Conservation (phyloP, 2,329 filamentous ascomycete genomes). For the Epichloe baconii region DNA sequence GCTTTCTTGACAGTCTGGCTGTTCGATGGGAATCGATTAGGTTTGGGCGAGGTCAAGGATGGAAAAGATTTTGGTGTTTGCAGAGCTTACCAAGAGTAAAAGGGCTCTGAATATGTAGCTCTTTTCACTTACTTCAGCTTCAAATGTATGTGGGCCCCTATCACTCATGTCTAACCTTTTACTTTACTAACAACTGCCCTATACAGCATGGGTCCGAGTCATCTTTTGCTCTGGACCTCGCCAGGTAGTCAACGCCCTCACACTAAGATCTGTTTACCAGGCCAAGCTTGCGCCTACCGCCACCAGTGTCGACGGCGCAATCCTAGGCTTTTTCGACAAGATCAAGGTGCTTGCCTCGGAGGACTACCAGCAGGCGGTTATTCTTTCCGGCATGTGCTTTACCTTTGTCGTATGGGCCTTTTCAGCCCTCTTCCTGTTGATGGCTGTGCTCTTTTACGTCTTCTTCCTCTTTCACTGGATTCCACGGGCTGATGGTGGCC, state of each 20-base stretch:
- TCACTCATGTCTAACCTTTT: neutral
- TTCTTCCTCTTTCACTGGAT: slow-evolving; percentile 91
- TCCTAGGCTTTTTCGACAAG: slow-evolving; percentile 74
- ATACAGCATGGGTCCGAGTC: slow-evolving; percentile 69
- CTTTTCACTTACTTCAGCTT: slow-evolving; percentile 80
- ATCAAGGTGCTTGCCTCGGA: slow-evolving; percentile 58
- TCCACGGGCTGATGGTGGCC: slow-evolving; percentile 63
- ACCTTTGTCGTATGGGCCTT: slow-evolving; percentile 84
- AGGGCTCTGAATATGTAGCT: slow-evolving; percentile 80
- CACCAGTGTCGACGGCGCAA: slow-evolving; percentile 42
- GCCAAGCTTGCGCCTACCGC: slow-evolving; percentile 50
- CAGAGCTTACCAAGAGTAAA: slow-evolving; percentile 84
- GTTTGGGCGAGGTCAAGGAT: slow-evolving; percentile 63
- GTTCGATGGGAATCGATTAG: slow-evolving; percentile 74
- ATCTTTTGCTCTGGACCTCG: slow-evolving; percentile 85
- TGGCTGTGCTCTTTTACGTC: slow-evolving; percentile 67
- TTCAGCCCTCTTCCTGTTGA: slow-evolving; percentile 59
- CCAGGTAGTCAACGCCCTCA: slow-evolving; percentile 81
- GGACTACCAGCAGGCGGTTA: slow-evolving; percentile 66
- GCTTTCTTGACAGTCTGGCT: slow-evolving; percentile 79
- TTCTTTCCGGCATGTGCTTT: slow-evolving; percentile 85
- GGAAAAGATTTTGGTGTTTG: slow-evolving; percentile 87
- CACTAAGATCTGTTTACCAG: slow-evolving; percentile 71
- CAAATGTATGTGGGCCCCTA: slow-evolving; percentile 34
- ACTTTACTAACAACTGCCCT: neutral